phyloP scores from a whole-genome alignment of 306 rosid species.

The Senna siamea region DNA sequence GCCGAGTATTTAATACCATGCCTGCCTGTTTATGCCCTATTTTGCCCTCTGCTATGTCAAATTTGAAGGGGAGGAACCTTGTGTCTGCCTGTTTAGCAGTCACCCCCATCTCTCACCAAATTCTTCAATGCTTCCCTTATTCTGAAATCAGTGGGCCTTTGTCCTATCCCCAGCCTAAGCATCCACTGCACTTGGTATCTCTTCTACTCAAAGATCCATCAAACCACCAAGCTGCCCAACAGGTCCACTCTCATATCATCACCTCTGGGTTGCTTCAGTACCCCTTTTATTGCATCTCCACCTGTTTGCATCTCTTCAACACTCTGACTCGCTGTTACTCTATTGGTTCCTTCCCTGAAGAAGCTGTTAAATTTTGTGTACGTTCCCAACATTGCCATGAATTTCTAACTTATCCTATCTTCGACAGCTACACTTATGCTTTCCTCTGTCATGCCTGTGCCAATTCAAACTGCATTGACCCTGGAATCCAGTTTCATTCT shows the following conservation, averaged over 20 bases:
- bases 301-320: slow-evolving; percentile 56
- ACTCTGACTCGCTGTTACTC: slow-evolving; percentile 55
- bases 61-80: slow-evolving; percentile 25
- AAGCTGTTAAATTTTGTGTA: slow-evolving; percentile 54
- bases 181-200: slow-evolving; percentile 52
- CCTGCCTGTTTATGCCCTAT: not conserved
- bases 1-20: not conserved
- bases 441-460: slow-evolving; percentile 64
- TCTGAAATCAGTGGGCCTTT: slow-evolving; percentile 5
- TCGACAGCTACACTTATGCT: slow-evolving; percentile 62
- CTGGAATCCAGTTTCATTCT: slow-evolving; percentile 64
- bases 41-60: slow-evolving; percentile 19
- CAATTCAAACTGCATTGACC: slow-evolving; percentile 12
- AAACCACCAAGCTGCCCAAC: slow-evolving; percentile 43
- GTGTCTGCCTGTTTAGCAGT: slow-evolving; percentile 25
- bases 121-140: slow-evolving; percentile 6
- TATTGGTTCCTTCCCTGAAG: slow-evolving; percentile 40
- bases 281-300: slow-evolving; percentile 21
- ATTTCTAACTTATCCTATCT: slow-evolving; percentile 35
- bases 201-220: slow-evolving; percentile 54
- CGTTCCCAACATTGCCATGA: slow-evolving; percentile 4
- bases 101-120: slow-evolving; percentile 15
- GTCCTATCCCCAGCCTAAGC: slow-evolving; percentile 32
- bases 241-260: slow-evolving; percentile 58
- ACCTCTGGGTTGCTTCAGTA: slow-evolving; percentile 53